Base-by-base conservation (phyloP, 192 early-diverging fungal genomes). In the Umbelopsis isabellina region DNA sequence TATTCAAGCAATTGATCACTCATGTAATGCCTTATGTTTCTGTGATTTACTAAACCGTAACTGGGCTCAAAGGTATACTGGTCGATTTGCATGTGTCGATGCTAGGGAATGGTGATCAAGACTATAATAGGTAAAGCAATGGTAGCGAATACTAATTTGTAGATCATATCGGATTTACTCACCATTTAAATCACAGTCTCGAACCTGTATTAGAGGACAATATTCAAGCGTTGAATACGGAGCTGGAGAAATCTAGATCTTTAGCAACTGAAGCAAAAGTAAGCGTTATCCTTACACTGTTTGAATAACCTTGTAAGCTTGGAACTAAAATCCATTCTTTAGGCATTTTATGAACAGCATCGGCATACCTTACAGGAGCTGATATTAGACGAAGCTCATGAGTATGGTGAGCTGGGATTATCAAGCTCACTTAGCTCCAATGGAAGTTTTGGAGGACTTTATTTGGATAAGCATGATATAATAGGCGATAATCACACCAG, bases 61-160 rank as follows among this genome's bases (percentile, higher is more conserved):
- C 37, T 41, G 37, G 1, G 6, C 10, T 41, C 10, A 35, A 21
- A 69, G 68, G 68, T 2, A 69, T 37, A 12, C 25, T 75, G 27
- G 35, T 75, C 5, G 74, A 75, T 55, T n/a, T 75, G 5, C 74
- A 75, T 46, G 74, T 75, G 15, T 75, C 74, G 9, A 66, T 75
- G 37, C 45, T 75, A 11, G 68, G 48, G 16, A 45, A 46, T 18
- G 35, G 45, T 23, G 22, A 37, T 37, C n/a, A 52, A 27, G 50
- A 67, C 41, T 44, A 70, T n/a, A 41, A 73, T n/a, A 50, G 47
- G 47, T 73, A 52, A 35, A 27, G 16, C 11, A 45, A 16, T 4
- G 37, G 9, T 61, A 18, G 16, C 2, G 11, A 10, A 61, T 22
- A 52, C 10, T 11, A 13, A 22, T 23, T 20, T 55, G 23, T 30